phyloP scores from a whole-genome alignment of 2,329 filamentous ascomycete genomes.

The Elsinoe fawcettii region DNA sequence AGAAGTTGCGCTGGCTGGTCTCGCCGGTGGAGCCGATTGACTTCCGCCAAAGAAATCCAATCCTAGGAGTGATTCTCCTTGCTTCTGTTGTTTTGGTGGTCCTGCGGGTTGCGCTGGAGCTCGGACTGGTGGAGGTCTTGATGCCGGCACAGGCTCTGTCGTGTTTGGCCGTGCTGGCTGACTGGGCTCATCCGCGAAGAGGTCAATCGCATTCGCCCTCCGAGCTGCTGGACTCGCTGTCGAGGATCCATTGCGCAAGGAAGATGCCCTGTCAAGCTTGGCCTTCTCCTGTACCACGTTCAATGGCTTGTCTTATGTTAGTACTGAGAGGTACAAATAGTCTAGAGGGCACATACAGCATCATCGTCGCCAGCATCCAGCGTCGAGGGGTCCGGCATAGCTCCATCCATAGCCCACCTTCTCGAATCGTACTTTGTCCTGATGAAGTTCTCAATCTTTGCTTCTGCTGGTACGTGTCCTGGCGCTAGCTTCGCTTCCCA shows the following conservation, averaged over 20 bases:
- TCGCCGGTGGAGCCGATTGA: constrained; percentile 58
- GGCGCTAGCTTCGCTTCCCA: constrained; percentile 92
- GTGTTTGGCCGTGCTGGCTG: constrained; percentile 60
- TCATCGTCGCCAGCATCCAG: constrained; percentile 76
- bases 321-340: neutral
- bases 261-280: constrained; percentile 55
- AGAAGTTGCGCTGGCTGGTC: constrained; percentile 73
- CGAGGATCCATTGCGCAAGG: constrained; percentile 43
- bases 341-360: constrained; percentile 29
- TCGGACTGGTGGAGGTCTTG: constrained; percentile 45
- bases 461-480: constrained; percentile 87
- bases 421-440: constrained; percentile 98
- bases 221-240: constrained; percentile 35
- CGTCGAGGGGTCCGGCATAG: constrained; percentile 83
- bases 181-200: constrained; percentile 67
- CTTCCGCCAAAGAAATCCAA: constrained; percentile 82
- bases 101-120: constrained; percentile 23
- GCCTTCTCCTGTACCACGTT: constrained; percentile 63
- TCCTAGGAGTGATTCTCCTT: constrained; percentile 77
- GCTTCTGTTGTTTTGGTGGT: constrained; percentile 55
- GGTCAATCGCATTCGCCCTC: constrained; percentile 47
- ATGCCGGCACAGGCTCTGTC: constrained; percentile 61
- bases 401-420: constrained; percentile 98
- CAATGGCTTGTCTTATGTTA: constrained; percentile 43
- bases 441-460: constrained; percentile 99